Base-by-base conservation (phyloP, 2,329 filamentous ascomycete genomes). In the Pseudocercospora cruenta region DNA sequence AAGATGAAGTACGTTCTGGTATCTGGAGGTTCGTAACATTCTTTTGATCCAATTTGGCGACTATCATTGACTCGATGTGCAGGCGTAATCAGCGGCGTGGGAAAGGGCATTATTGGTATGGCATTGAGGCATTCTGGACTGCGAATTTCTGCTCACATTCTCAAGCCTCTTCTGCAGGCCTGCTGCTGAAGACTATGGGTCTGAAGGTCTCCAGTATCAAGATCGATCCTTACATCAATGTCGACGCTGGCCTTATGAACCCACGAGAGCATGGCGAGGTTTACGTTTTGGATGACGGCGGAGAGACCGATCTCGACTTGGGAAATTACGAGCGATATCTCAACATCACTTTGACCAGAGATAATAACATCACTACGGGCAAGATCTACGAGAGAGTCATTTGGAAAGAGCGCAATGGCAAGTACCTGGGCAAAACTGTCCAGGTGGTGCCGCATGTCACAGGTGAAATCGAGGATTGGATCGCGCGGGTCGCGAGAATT, bases 311-410 rank as follows among this genome's bases (percentile, higher is more conserved):
- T 75, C 85, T 92, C 65, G 90, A 92, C 77, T 83, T 92, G 36
- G 90, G 90, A 70, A 92, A 92, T 79, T 92, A 91, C 80, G 90
- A 92, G 78, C 86, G 90, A 51, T 96, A 96, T 77, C 88, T 97
- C 62, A 90, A 90, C 75, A 90, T 94, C 70, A 91, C 90, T 63
- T 85, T 98, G 67, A 92, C 88, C 8, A 85, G 90, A 68, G 93
- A 97, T 73, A 93, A 94, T 83, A 98, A 98, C 80, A 96, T 99
- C 80, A 99, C 95, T 3, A 97, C 94, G 5, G 95, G 95, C 77
- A 97, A 98, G 83, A 93, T 98, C 72, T 98, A 97, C 81, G 86
- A 92, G 76, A 88, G 91, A 74, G 94, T 97, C 62, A 93, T 97
- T 74, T 88, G 93, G 75, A 88, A 87, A 68, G 88, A 91, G 80